Conservation (phyloP, 2,329 filamentous ascomycete genomes). For the Fusarium domesticum region DNA sequence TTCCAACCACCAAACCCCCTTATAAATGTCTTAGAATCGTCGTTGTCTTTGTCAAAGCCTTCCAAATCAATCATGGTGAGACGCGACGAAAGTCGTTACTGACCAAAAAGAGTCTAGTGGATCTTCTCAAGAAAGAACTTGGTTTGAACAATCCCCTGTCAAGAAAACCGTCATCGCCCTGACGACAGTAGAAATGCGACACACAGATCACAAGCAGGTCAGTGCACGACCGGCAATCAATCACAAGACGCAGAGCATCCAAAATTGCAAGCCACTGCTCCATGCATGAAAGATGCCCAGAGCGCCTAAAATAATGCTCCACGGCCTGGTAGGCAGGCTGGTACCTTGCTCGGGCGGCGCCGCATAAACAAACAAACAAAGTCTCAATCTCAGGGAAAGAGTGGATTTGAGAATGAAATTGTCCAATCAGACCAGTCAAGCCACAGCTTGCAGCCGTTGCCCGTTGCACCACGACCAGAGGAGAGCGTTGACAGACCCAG, state of each 20-base stretch:
- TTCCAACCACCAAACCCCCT: neutral
- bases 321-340: neutral
- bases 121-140: constrained; percentile 1
- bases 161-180: constrained; percentile 31
- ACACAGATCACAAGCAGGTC: constrained; percentile 16
- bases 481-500: constrained; percentile 12
- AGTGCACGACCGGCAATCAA: constrained; percentile 26
- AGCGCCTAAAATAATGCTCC: constrained; percentile 22
- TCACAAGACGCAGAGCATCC: constrained; percentile 3
- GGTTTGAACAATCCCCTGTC: constrained; percentile 5
- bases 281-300: constrained; percentile 28
- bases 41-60: constrained; percentile 10
- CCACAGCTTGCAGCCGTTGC: constrained; percentile 24
- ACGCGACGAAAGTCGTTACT: constrained; percentile 18
- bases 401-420: constrained; percentile 8
- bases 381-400: constrained; percentile 25
- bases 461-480: constrained; percentile 29
- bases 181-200: constrained; percentile 29
- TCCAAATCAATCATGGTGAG: constrained; percentile 17
- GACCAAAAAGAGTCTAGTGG: constrained; percentile 5
- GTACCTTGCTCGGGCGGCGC: constrained; percentile 17
- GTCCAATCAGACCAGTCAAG: constrained; percentile 16
- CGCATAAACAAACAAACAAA: constrained; percentile 39
- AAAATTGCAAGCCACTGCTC: constrained; percentile 6
- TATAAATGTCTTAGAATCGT: neutral